These are phyloP conservation scores for Yamadazyma dendronema DNA, from an alignment of 1,139 yeast genomes.

Conservation along the genomic window DNA sequence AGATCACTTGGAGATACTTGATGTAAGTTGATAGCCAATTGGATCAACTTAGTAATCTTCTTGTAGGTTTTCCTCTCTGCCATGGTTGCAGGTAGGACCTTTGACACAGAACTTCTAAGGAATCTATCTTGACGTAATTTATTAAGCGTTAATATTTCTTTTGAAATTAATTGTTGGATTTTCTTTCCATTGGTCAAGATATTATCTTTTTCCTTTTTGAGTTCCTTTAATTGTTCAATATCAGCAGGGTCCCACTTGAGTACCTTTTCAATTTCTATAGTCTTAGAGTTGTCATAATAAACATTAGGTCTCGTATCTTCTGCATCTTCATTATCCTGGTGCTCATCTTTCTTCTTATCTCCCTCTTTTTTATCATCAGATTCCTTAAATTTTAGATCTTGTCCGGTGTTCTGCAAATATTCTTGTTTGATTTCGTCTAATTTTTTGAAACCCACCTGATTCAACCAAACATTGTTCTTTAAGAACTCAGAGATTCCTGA, in stretches of 20 bases:
- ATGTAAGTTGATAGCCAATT: slow-evolving; percentile 29
- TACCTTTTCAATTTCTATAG: slow-evolving; percentile 30
- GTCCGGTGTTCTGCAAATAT: slow-evolving; percentile 20
- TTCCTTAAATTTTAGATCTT: slow-evolving; percentile 8
- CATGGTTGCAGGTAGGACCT: slow-evolving; percentile 27
- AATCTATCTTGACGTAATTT: slow-evolving; percentile 61
- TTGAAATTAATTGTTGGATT: slow-evolving; percentile 54
- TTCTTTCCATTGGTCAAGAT: slow-evolving; percentile 27
- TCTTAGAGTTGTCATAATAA: slow-evolving; percentile 11
- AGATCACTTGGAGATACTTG: slow-evolving; percentile 28
- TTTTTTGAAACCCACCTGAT: slow-evolving; percentile 62
- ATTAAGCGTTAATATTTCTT: slow-evolving; percentile 56
- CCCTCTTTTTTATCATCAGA: slow-evolving; percentile 12
- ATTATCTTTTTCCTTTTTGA: slow-evolving; percentile 27
- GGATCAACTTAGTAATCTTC: slow-evolving; percentile 42
- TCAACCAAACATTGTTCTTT: slow-evolving; percentile 75
- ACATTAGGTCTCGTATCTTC: slow-evolving; percentile 12
- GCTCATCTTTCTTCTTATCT: slow-evolving; percentile 4
- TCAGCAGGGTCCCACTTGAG: slow-evolving; percentile 39
- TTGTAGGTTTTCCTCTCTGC: slow-evolving; percentile 31
- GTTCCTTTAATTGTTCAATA: slow-evolving; percentile 22
- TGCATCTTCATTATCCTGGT: slow-evolving; percentile 5
- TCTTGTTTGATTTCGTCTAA: slow-evolving; percentile 37
- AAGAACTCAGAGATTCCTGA: slow-evolving; percentile 63
- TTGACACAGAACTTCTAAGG: slow-evolving; percentile 29